Evolutionary conservation across 495 filamentous ascomycete genomes (phyloP), one percentile per base, ranked within the genome.

Genomic region (Bacidia rubella): DNA sequence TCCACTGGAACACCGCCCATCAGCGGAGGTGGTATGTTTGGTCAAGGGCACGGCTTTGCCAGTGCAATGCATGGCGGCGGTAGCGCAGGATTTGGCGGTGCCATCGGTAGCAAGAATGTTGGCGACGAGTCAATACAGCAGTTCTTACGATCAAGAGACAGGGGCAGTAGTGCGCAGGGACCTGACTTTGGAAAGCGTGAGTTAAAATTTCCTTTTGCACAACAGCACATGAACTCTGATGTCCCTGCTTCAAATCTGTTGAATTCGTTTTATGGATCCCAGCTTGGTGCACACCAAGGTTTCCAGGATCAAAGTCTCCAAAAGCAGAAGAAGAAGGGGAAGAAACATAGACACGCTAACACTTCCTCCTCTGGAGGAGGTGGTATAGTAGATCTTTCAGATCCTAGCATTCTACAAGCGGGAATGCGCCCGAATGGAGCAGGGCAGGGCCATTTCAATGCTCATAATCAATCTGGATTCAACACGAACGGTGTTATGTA

Each of bases 301-400:
- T 82, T 81, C 72, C 81, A 86, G 77, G 87, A 89, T 66, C 79
- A 81, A 76, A 83, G 80, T 71, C 79, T 81, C 66, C 76, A 78
- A 74, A 94, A 94, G 83, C 85, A 89, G 80, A 95, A 92, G 86
- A 95, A 94, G 86, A 94, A 95, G 85, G 87, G 86, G 80, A 94
- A 93, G 82, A 94, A 93, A 81, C 92, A 93, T 75, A 93, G 87
- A 83, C 87, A 95, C 83, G 89, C 89, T 92, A 93, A 94, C 86
- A 94, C 89, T 90, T 94, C 88, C 85, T 92, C 88, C 81, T 90
- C 86, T 79, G 87, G 87, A 78, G 87, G 87, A 75, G 80, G 81
- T 82, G 87, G 84, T 78, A 80, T 94, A 87, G 88, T 93, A 76
- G 87, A 96, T 90, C 85, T 94, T 89, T 86, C 85, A 76, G 89